Evolutionary conservation across 371 early-diverging fungal species (phyloP), one percentile per base, ranked within the genome.

Genomic region (Lichtheimia ramosa): DNA sequence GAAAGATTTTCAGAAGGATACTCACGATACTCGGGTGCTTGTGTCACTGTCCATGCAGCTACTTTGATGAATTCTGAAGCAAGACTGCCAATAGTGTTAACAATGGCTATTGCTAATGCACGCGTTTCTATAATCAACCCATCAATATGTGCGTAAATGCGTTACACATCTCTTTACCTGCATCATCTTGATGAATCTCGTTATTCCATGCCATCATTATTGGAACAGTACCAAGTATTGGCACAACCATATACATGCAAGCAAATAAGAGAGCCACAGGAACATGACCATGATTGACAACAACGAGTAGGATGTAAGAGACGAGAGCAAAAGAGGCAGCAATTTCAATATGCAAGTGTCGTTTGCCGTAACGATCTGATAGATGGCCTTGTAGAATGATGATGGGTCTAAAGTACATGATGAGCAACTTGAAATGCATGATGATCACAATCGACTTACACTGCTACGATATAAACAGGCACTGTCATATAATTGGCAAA

Each of bases 251-350:
- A 52, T 73, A 71, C 23, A 68, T 68, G 42, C 69, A 67, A 6
- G 65, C 70, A 43, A 69, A 73, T 12, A 75, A 54, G 18, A 72
- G 59, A 8, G 59, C 58, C 3, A 65, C 43, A 6, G 71, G 70
- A 2, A 70, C 58, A 41, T 74, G 57, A 8, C 75, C 77, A 2
- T 66, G 72, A 43, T 72, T 69, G 53, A 88, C 73, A 48, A 83
- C 83, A 3, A 82, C 81, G 3, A 87, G 75, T 23, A 89, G 43
- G 58, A 85, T 77, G 48, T 85, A 80, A 48, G 70, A 77, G 20
- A 77, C 20, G 14, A 77, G 60, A 14, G 73, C 65, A 59, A 68
- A 72, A 1, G 67, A 3, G 23, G 64, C 66, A 42, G 73, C 75
- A 14, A 48, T 71, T 20, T 74, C 56, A n/a, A 77, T 69, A 43